Conservation (phyloP, 176 grass and related monocot species). For the Typha latifolia region DNA sequence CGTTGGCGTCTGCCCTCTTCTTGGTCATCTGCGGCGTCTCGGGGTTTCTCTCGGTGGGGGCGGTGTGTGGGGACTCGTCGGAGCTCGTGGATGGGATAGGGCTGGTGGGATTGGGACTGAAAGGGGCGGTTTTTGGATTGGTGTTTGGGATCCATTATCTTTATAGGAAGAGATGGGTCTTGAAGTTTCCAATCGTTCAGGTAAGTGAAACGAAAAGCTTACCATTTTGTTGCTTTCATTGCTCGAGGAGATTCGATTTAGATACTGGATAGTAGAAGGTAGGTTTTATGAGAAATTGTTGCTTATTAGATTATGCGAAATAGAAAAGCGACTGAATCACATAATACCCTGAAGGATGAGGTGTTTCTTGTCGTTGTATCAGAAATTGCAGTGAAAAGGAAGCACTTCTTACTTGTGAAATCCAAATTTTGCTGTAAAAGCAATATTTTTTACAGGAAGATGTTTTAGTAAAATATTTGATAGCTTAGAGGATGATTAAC, state of each 20-base stretch:
- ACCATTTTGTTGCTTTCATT: background rate
- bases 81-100: constrained; percentile 11
- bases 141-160: constrained; percentile 37
- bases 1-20: constrained; percentile 22
- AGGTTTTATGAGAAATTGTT: background rate
- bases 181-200: constrained; percentile 44
- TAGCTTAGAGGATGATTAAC: background rate
- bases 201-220: background rate
- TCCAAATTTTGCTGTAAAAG: background rate
- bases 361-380: background rate
- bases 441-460: background rate
- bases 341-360: too few relatives aligned
- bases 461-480: background rate
- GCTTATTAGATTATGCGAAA: background rate
- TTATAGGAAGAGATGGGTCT: constrained; percentile 44
- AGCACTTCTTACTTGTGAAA: background rate
- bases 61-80: constrained; percentile 17
- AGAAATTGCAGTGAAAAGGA: background rate
- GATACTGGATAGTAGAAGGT: background rate
- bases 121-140: constrained; percentile 31
- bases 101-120: constrained; percentile 4
- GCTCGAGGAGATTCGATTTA: background rate
- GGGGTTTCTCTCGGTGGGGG: constrained; percentile 19
- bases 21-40: constrained; percentile 25
- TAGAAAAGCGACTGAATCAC: background rate